Conservation (phyloP, 306 rosid genomes). For the Lupinus albus region DNA sequence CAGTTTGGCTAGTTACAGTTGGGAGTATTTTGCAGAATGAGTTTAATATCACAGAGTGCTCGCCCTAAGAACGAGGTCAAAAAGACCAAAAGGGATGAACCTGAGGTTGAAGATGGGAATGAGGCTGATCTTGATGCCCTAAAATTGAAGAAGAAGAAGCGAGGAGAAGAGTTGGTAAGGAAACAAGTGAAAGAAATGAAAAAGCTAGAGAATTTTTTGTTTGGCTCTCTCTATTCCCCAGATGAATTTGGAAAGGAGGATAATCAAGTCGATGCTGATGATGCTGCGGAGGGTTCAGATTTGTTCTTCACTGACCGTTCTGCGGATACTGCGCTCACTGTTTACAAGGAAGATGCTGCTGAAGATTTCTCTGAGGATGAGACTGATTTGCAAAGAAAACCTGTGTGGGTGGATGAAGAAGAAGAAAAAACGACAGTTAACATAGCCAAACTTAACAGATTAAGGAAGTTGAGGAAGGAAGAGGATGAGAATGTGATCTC, state of each 20-base stretch:
- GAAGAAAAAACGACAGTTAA: conserved; percentile 63
- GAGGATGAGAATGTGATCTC: conserved; percentile 72
- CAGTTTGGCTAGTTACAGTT: neutral
- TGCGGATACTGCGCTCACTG: conserved; percentile 52
- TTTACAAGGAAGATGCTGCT: conserved; percentile 47
- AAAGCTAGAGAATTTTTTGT: conserved; percentile 71
- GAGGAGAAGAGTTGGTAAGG: conserved; percentile 42
- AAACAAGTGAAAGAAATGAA: conserved; percentile 74
- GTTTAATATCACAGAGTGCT: conserved; percentile 76
- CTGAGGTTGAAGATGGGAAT: conserved; percentile 34
- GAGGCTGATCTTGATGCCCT: conserved; percentile 40
- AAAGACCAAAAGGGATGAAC: conserved; percentile 50
- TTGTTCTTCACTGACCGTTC: conserved; percentile 71
- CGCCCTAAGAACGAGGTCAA: conserved; percentile 36
- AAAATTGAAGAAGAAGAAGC: conserved; percentile 66
- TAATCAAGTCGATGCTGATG: conserved; percentile 38
- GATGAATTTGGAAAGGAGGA: conserved; percentile 65
- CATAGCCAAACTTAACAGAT: conserved; percentile 68
- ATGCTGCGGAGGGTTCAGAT: conserved; percentile 42
- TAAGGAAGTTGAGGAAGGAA: conserved; percentile 84
- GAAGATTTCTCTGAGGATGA: conserved; percentile 43
- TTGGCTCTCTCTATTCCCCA: conserved; percentile 78
- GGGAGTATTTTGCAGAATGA: conserved; percentile 47
- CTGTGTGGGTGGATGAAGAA: conserved; percentile 89
- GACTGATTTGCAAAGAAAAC: conserved; percentile 56